Base-by-base conservation (phyloP, 495 filamentous ascomycete genomes). In the Podospora comata region DNA sequence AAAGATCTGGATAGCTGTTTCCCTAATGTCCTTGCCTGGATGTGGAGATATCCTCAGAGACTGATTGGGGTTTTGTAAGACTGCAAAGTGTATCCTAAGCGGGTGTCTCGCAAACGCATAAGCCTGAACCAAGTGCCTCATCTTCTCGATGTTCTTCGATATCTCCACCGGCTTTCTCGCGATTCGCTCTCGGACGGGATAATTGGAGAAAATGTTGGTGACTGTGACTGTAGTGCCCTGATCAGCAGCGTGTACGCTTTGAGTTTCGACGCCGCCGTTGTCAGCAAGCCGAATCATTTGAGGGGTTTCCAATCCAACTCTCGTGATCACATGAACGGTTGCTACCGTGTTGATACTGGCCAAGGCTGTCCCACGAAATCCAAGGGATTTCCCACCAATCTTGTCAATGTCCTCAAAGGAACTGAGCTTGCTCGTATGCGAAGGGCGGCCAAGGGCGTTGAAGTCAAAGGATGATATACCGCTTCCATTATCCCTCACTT, bases 401-500 rank as follows among this genome's bases (percentile, higher is more conserved):
- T 48, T 48, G 39, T 13, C 9, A 0, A 48, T 11, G 39, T 11
- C 93, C 0, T 89, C 84, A 53, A 92, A 82, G 23, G 82, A 84
- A 23, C 81, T 83, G 71, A 97, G 89, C 77, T 99, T 99, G 83
- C 93, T 97, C 0, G 95, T 97, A 71, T 87, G 90, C 55, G 90
- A 84, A 32, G 86, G 87, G 69, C 83, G 86, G 67, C 90, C 92
- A 4, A 96, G 82, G 55, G 85, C 66, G 11, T 85, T 80, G 63
- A 90, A 88, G 74, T 97, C 93, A 5, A 85, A 86, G 2, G 84
- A 80, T 11, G 84, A 75, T 68, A 99, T 96, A 0, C 95, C 95
- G 68, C 87, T 78, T 26, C 95, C 95, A 79, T 97, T 96, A 77
- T 99, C 95, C 67, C 91, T 90, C 65, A 97, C 88, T 70, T 94